These are phyloP conservation scores for Dryas integrifolia DNA, from an alignment of 331 rosid genomes.

Conservation along the genomic window DNA sequence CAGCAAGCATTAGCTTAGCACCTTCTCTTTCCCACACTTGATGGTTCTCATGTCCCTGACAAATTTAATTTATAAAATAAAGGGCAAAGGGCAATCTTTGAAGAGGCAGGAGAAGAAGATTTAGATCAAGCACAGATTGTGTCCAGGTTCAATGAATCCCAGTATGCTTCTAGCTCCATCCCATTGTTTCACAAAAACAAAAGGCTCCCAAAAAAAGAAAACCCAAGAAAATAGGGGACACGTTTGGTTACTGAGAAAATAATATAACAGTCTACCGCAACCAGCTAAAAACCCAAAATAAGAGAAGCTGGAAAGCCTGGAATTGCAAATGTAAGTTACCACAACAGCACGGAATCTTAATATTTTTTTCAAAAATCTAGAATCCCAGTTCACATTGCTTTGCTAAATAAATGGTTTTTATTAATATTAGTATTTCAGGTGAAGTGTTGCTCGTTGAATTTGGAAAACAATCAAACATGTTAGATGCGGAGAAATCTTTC, in stretches of 20 bases:
- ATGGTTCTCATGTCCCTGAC: constrained; percentile 36
- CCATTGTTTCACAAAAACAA: not conserved
- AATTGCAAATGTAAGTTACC: not conserved
- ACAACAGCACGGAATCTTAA: no score
- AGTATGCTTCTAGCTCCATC: not conserved
- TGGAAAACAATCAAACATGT: no score
- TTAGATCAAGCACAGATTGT: not conserved
- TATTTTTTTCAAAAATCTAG: not conserved
- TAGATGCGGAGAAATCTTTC: no score
- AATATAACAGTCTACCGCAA: not conserved
- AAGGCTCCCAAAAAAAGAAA: constrained; percentile 15
- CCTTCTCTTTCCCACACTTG: constrained; percentile 42
- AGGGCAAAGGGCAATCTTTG: constrained; percentile 1
- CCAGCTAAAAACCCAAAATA: not conserved
- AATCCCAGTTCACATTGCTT: not conserved
- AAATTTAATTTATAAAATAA: constrained; percentile 4
- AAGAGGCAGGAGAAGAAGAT: not conserved
- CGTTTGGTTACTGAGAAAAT: constrained; percentile 9
- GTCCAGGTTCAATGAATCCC: constrained; percentile 52
- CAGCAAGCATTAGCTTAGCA: constrained; percentile 19
- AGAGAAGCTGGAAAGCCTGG: not conserved
- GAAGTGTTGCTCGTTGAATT: no score
- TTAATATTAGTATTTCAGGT: no score
- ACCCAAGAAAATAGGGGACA: not conserved
- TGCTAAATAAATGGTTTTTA: no score